Percentiles rank a stretch among this genome's conserved stretches.
Conservation (phyloP, 2,329 filamentous ascomycete genomes). For the Colletotrichum acutatum region DNA sequence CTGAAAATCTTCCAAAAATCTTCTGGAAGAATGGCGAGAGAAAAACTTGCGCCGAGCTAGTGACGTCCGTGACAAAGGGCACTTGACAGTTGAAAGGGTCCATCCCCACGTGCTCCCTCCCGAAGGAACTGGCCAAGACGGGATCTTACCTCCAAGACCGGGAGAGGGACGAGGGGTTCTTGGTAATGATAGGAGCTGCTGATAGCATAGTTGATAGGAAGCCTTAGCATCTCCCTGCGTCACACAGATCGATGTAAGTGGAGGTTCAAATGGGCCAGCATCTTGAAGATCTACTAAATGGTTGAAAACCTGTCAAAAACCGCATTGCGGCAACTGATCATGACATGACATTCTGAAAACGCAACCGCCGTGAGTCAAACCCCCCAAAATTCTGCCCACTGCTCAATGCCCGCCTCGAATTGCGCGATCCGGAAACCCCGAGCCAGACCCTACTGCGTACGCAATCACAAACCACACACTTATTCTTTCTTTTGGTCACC, state of each 20-base stretch:
- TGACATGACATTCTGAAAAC: neutral
- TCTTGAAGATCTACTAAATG: neutral
- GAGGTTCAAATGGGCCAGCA: neutral
- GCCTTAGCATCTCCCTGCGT: neutral
- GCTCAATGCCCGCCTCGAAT: neutral
- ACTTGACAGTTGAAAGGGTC: neutral
- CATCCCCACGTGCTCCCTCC: conserved; percentile 1
- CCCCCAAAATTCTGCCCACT: neutral
- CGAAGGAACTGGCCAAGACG: neutral
- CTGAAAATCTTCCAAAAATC: neutral
- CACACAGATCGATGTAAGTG: neutral
- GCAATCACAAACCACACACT: neutral
- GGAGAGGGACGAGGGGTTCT: neutral
- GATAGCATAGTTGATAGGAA: neutral
- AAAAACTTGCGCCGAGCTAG: neutral
- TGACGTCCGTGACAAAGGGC: neutral
- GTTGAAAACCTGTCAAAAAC: neutral
- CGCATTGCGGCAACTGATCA: neutral
- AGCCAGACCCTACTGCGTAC: neutral
- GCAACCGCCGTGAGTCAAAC: neutral
- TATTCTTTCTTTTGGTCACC: neutral
- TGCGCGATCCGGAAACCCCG: neutral
- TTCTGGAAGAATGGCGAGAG: neutral
- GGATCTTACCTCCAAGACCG: neutral
- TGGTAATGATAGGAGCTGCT: neutral